Evolutionary conservation across 371 early-diverging fungal genomes (phyloP), one percentile per base, ranked within the genome.

Genomic region (Encephalitozoon intestinalis): DNA sequence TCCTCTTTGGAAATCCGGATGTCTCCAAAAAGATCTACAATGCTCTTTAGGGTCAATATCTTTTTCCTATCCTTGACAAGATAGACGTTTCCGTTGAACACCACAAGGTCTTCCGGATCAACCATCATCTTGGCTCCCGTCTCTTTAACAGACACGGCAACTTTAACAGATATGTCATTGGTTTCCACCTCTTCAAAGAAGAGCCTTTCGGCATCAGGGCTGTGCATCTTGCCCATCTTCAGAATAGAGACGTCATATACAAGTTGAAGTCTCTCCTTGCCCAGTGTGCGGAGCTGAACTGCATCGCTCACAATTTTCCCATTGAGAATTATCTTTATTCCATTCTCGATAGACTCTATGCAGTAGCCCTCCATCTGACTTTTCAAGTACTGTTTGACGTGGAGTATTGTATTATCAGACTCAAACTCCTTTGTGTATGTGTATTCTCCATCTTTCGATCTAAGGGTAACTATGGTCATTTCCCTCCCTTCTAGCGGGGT

Each of bases 1-100:
- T 72, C 73, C 34, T 72, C 64, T 28, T 26, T 72, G 9, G 64
- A 46, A 34, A 72, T 31, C 64, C 26, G 28, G 23, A 72, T 30
- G n/a, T 25, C 49, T 28, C 37, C 37, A 0, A 72, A 15, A 9
- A 31, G 15, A 8, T 72, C 31, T 4, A 50, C 23, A 37, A 72
- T 31, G 8, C 49, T 34, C 15, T 43, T 72, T n/a, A 49, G 28
- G 34, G 49, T 63, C n/a, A 72, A 21, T n/a, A 72, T 46, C 40
- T 64, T 64, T 6, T 15, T 40, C 21, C 58, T 72, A 2, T 72
- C 50, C 37, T 50, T 63, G 12, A 72, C 46, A n/a, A 72, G 41
- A 46, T 63, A 63, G 4, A 31, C 50, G 12, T 72, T 41, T 4
- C 51, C 44, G 23, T 63, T 40, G 8, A 49, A 34, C 34, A 50